Percentiles rank a stretch among this genome's conserved stretches.
These are phyloP conservation scores for Pseudogymnoascus sp. DNA, from an alignment of 2,329 filamentous ascomycete genomes.

Conservation along the genomic window DNA sequence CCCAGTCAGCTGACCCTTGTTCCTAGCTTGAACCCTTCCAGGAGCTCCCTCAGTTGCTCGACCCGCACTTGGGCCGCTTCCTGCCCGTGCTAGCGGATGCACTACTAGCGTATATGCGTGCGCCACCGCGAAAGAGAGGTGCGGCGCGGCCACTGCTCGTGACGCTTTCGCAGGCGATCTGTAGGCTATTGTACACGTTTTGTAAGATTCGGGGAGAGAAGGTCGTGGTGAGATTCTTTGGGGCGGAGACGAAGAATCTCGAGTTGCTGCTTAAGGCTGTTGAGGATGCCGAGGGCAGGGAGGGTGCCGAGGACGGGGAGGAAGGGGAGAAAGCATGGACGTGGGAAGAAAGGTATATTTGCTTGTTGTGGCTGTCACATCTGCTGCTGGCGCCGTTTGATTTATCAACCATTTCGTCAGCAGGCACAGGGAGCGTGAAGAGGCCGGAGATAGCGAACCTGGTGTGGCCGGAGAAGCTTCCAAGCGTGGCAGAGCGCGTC, in stretches of 20 bases:
- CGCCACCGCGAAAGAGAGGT: constrained; percentile 30
- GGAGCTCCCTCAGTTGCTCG: constrained; percentile 87
- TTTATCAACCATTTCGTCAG: constrained; percentile 71
- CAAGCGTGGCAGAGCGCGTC: constrained; percentile 62
- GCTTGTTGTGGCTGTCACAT: constrained; percentile 81
- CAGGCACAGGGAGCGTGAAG: constrained; percentile 40
- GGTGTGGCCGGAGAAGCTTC: constrained; percentile 50
- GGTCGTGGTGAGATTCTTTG: constrained; percentile 82
- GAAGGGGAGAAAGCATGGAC: constrained; percentile 37
- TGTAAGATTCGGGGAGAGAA: constrained; percentile 94
- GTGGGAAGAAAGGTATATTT: constrained; percentile 86
- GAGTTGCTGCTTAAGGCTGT: constrained; percentile 71
- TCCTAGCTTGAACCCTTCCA: constrained; percentile 73
- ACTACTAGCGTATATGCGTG: constrained; percentile 60
- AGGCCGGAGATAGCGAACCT: constrained; percentile 40
- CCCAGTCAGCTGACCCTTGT: constrained; percentile 9
- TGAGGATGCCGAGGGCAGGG: constrained; percentile 43
- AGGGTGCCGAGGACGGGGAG: constrained; percentile 10
- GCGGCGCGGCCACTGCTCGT: constrained; percentile 31
- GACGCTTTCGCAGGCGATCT: constrained; percentile 52
- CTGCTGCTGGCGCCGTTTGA: constrained; percentile 83
- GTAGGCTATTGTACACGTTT: constrained; percentile 74
- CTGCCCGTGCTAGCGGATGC: constrained; percentile 67
- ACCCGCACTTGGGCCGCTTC: constrained; percentile 70
- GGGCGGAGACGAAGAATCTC: constrained; percentile 79